A percentile compares a stretch with the other conserved stretches of the same genome.
phyloP scores from a whole-genome alignment of 73 alveolate species.

The Stentor roeselii region DNA sequence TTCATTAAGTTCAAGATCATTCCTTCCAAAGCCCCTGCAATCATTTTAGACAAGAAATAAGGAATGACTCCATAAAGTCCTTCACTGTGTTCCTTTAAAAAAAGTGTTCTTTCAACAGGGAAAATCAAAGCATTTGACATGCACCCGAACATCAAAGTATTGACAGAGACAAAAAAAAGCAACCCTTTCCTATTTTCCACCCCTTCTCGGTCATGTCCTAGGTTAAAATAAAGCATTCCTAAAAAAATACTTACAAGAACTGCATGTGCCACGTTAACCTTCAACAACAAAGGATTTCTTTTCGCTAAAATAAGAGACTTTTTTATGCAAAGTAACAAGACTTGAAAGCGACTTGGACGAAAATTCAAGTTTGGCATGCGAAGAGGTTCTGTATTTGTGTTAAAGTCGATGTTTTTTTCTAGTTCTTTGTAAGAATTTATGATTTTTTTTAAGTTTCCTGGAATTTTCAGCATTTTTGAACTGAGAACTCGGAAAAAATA shows the following conservation, averaged over 20 bases:
- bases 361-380: no score
- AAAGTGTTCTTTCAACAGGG: neutral
- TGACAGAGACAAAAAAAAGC: neutral
- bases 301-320: neutral
- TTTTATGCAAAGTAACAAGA: neutral
- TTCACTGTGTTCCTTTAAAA: neutral
- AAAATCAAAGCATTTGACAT: neutral
- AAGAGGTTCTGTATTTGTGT: neutral
- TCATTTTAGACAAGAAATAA: neutral
- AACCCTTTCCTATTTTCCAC: neutral
- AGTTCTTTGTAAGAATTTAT: neutral
- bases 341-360: neutral
- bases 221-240: neutral
- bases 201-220: neutral
- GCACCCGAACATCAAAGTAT: neutral
- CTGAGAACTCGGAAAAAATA: neutral
- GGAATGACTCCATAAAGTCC: slow-evolving; percentile 8
- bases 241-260: no score
- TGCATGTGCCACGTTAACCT: neutral
- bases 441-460: neutral
- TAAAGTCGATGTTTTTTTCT: neutral
- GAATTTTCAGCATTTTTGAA: neutral
- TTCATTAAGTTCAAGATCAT: no score
- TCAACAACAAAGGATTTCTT: neutral
- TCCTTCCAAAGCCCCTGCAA: no score